Evolutionary conservation across 1,139 yeast species (phyloP).

Genomic region (Candida frijolesensis): DNA sequence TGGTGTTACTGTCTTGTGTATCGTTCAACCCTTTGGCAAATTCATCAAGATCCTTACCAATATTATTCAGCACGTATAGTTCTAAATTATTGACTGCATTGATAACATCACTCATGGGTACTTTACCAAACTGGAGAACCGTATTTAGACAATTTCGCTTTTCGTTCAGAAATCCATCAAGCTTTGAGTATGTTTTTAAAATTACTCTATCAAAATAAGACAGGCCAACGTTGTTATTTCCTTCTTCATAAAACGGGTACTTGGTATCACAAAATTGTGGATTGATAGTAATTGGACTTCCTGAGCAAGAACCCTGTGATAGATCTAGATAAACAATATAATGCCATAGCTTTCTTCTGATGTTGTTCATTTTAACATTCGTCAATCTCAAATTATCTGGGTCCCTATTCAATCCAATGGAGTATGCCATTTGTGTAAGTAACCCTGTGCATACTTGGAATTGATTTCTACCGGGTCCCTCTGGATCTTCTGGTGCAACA

Average conservation of each 20-base stretch:
- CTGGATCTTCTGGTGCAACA: slow-evolving; percentile 53
- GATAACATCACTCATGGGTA: slow-evolving; percentile 23
- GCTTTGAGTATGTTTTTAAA: slow-evolving; percentile 1
- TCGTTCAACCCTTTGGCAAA: slow-evolving; percentile 26
- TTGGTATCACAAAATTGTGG: slow-evolving; percentile 25
- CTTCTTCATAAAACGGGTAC: slow-evolving; percentile 24
- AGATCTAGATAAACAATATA: slow-evolving; percentile 32
- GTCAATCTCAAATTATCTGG: slow-evolving; percentile 26
- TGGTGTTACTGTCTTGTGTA: slow-evolving; percentile 24
- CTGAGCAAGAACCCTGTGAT: slow-evolving; percentile 26
- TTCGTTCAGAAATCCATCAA: slow-evolving; percentile 3
- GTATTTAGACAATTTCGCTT: slow-evolving; percentile 17
- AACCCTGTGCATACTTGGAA: slow-evolving; percentile 38
- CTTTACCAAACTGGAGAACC: slow-evolving; percentile 23
- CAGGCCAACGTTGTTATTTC: slow-evolving; percentile 27
- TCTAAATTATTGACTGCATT: slow-evolving; percentile 30
- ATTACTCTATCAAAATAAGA: slow-evolving; percentile 23
- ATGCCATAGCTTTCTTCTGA: slow-evolving; percentile 28
- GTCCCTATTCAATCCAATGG: slow-evolving; percentile 48
- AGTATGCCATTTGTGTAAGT: slow-evolving; percentile 40
- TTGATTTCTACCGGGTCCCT: slow-evolving; percentile 50
- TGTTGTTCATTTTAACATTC: slow-evolving; percentile 24
- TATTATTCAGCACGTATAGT: slow-evolving; percentile 18
- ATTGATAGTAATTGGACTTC: slow-evolving; percentile 26
- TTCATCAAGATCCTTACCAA: slow-evolving; percentile 22